Percentiles rank a stretch among this genome's conserved stretches.
phyloP scores from a whole-genome alignment of 164 flowering plant species.

The Aristolochia californica region DNA sequence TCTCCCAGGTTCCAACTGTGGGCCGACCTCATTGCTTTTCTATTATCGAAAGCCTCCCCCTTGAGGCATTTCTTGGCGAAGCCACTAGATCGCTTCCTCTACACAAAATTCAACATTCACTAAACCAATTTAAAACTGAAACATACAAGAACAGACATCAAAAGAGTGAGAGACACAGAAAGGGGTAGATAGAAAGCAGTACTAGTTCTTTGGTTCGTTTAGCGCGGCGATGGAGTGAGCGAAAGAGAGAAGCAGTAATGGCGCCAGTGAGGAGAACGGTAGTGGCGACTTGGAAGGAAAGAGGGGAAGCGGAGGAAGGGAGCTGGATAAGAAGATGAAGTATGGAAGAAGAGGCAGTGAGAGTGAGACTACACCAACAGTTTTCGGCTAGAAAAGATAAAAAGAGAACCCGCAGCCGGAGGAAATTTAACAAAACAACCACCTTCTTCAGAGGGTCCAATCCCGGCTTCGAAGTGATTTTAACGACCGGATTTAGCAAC shows the following conservation, averaged over 20 bases:
- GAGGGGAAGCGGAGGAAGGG: constrained; percentile 24
- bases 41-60: constrained; percentile 76
- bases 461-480: too few species aligned
- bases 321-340: constrained; percentile 30
- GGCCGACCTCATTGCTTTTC: constrained; percentile 53
- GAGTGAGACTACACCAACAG: not conserved
- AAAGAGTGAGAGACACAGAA: too few species aligned
- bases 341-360: not conserved
- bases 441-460: not conserved
- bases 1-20: constrained; percentile 30
- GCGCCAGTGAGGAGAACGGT: constrained; percentile 93
- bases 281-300: constrained; percentile 67
- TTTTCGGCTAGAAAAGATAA: not conserved
- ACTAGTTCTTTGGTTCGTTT: constrained; percentile 82
- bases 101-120: constrained; percentile 5
- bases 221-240: constrained; percentile 78
- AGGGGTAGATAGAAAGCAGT: not conserved
- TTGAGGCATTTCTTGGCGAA: constrained; percentile 42
- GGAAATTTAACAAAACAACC: not conserved
- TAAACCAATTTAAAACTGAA: constrained; percentile 1
- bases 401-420: not conserved
- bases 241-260: constrained; percentile 78
- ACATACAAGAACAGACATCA: not conserved
- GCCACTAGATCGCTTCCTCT: constrained; percentile 73
- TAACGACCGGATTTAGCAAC: too few species aligned